phyloP scores from a whole-genome alignment of 768 basidiomycete genomes.

The Albatrellus ellisii region DNA sequence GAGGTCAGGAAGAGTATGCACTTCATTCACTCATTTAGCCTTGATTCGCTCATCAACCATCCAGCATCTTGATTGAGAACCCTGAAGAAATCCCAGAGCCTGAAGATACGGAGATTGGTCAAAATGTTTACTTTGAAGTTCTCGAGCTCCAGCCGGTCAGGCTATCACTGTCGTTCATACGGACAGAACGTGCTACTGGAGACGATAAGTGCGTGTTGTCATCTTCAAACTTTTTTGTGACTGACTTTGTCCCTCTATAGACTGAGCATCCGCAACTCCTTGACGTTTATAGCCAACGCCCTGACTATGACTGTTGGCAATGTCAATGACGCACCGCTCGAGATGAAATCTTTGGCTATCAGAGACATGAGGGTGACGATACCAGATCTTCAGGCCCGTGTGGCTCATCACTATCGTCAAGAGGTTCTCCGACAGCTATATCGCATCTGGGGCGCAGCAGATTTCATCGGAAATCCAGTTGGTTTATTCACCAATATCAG shows the following conservation, averaged over 20 bases:
- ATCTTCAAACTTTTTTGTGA: background rate
- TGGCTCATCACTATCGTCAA: conserved; percentile 86
- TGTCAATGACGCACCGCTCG: conserved; percentile 89
- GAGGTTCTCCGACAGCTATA: conserved; percentile 91
- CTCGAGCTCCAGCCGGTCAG: conserved; percentile 91
- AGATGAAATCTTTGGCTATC: conserved; percentile 87
- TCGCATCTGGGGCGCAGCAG: conserved; percentile 93
- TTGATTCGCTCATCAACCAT: conserved; percentile 1
- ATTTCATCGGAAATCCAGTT: conserved; percentile 93
- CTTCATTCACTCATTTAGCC: background rate
- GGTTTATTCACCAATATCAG: conserved; percentile 98
- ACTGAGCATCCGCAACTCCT: conserved; percentile 72
- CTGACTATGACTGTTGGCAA: conserved; percentile 96
- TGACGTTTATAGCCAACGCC: conserved; percentile 88
- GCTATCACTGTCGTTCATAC: conserved; percentile 91
- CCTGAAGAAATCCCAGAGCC: conserved; percentile 62
- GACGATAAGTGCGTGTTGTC: conserved; percentile 70
- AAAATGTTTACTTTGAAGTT: conserved; percentile 89
- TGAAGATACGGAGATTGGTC: conserved; percentile 46
- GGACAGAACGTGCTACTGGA: conserved; percentile 84
- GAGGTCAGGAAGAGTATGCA: conserved; percentile 58
- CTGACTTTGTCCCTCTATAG: conserved; percentile 24
- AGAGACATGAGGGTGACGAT: conserved; percentile 86
- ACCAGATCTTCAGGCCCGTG: conserved; percentile 73
- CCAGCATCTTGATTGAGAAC: conserved; percentile 60